Conservation (phyloP, 805 yeast genomes). For the Debaryomyces prosopidis region DNA sequence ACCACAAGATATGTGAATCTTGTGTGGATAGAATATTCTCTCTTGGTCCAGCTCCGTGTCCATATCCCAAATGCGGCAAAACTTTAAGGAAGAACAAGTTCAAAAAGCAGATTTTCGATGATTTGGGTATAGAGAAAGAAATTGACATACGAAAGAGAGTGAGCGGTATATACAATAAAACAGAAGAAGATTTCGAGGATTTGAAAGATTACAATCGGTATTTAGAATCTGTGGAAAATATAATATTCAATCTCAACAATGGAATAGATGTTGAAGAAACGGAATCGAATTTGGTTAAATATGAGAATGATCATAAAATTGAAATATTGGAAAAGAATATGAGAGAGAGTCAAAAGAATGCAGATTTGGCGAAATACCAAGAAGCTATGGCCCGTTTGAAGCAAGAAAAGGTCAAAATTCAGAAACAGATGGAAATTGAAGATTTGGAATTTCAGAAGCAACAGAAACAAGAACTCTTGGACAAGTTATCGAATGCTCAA, state of each 20-base stretch:
- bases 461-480: constrained; percentile 43
- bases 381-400: constrained; percentile 49
- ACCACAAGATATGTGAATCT: constrained; percentile 94
- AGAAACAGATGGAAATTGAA: constrained; percentile 55
- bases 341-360: constrained; percentile 56
- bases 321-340: constrained; percentile 76
- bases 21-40: constrained; percentile 95
- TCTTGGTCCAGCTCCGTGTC: constrained; percentile 95
- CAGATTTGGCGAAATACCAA: constrained; percentile 70
- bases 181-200: constrained; percentile 66
- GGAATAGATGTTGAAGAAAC: constrained; percentile 69
- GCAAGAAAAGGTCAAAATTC: constrained; percentile 69
- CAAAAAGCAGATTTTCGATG: constrained; percentile 91
- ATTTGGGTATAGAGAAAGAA: constrained; percentile 84
- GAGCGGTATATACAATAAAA: constrained; percentile 74
- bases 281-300: constrained; percentile 62
- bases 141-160: constrained; percentile 87
- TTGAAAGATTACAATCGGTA: constrained; percentile 70
- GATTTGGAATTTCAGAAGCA: constrained; percentile 40
- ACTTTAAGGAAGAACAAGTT: constrained; percentile 84
- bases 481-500: constrained; percentile 33
- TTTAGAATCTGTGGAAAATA: constrained; percentile 79
- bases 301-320: constrained; percentile 72
- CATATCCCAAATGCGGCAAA: constrained; percentile 87
- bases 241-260: constrained; percentile 73